These are phyloP conservation scores for Peronospora farinosa DNA, from an alignment of 352 stramenopile species.

Conservation along the genomic window DNA sequence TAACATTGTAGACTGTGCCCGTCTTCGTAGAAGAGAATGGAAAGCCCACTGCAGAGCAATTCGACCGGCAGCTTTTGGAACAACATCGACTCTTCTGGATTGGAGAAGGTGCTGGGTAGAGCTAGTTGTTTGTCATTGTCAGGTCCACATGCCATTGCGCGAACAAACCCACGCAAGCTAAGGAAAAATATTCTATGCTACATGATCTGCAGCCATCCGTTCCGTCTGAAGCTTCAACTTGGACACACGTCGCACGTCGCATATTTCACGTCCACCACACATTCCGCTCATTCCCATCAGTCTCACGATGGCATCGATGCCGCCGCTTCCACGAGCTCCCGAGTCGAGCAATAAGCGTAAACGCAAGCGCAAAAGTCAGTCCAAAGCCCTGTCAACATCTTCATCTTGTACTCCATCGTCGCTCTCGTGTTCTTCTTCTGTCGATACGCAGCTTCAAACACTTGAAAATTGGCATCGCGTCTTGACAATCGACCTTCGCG, in stretches of 20 bases:
- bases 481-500: constrained; percentile 26
- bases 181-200: not conserved
- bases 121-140: not conserved
- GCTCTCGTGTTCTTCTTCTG: not conserved
- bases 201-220: too few species aligned
- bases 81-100: constrained; percentile 77
- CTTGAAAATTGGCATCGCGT: constrained; percentile 35
- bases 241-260: constrained; percentile 23
- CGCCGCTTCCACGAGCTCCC: constrained; percentile 10
- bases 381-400: not conserved
- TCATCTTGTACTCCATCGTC: not conserved
- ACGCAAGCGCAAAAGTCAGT: constrained; percentile 19
- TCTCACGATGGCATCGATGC: constrained; percentile 31
- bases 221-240: not conserved
- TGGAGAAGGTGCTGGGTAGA: constrained; percentile 49
- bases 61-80: constrained; percentile 49
- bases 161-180: constrained; percentile 1
- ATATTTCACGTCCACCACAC: constrained; percentile 19
- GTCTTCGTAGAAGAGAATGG: constrained; percentile 33
- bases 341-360: constrained; percentile 32
- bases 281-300: not conserved
- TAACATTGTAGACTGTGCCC: constrained; percentile 22
- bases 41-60: constrained; percentile 22
- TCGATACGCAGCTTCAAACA: constrained; percentile 19
- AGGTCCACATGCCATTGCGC: not conserved